These are phyloP conservation scores for Cladorrhinum sp. DNA, from an alignment of 2,329 filamentous ascomycete species.

Conservation along the genomic window DNA sequence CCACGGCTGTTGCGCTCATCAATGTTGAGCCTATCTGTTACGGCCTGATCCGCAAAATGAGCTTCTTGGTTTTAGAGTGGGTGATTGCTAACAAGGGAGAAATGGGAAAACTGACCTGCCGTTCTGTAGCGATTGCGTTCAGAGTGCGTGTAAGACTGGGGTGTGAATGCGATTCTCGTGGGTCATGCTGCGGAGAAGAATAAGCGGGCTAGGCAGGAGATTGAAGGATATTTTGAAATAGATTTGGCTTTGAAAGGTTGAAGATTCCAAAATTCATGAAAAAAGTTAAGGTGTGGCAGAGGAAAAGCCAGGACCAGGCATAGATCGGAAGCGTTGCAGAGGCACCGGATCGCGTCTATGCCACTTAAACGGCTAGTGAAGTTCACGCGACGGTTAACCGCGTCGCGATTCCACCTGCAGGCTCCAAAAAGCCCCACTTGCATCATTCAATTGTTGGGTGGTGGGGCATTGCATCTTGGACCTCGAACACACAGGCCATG, in stretches of 20 bases:
- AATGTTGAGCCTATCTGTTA: slow-evolving; percentile 11
- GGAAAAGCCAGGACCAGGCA: neutral
- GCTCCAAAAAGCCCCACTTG: slow-evolving; percentile 10
- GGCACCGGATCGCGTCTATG: neutral
- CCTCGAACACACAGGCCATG: neutral
- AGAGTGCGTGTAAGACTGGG: slow-evolving; percentile 18
- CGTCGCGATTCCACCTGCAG: slow-evolving; percentile 20
- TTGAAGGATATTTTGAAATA: neutral
- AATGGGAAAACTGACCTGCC: neutral
- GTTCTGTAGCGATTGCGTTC: neutral
- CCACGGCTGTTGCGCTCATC: slow-evolving; percentile 13
- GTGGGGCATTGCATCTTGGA: neutral
- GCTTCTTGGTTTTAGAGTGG: neutral
- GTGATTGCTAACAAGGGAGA: neutral
- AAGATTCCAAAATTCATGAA: neutral
- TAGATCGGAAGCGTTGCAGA: neutral
- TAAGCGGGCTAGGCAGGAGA: neutral
- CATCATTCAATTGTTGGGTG: slow-evolving; percentile 12
- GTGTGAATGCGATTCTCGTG: neutral
- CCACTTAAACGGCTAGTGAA: slow-evolving; percentile 3
- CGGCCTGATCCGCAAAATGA: neutral
- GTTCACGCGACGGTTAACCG: slow-evolving; percentile 10
- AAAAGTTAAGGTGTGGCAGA: neutral
- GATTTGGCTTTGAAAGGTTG: neutral
- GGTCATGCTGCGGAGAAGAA: slow-evolving; percentile 10